These are phyloP conservation scores for Citrullus colocynthis DNA, from an alignment of 306 rosid species.

Conservation along the genomic window DNA sequence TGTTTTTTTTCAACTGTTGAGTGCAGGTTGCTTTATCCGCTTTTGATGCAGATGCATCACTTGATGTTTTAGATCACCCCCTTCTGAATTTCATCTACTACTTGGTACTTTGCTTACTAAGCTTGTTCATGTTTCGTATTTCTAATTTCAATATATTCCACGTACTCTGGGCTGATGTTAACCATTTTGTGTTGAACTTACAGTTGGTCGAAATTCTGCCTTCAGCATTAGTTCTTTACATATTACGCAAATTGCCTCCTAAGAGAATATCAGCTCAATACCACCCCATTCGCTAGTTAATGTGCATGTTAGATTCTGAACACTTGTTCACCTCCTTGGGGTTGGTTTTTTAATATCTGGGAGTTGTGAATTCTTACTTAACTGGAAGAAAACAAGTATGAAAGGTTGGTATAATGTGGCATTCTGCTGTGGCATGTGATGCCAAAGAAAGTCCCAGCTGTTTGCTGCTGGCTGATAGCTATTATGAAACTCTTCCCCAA, in stretches of 20 bases:
- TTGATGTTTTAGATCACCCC: constrained; percentile 63
- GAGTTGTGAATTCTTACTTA: background rate
- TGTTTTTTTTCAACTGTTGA: background rate
- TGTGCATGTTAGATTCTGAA: background rate
- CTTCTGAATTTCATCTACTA: constrained; percentile 64
- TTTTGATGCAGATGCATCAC: constrained; percentile 60
- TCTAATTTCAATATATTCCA: background rate
- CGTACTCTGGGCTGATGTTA: constrained; percentile 4
- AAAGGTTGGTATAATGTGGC: background rate
- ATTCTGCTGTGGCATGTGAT: background rate
- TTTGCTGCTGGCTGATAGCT: background rate
- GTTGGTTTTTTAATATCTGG: background rate
- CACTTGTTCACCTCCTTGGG: background rate
- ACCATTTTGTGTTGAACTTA: constrained; percentile 11
- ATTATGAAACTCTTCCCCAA: background rate
- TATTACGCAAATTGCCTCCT: constrained; percentile 86
- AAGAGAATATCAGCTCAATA: constrained; percentile 87
- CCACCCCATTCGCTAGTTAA: constrained; percentile 53
- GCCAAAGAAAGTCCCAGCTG: background rate
- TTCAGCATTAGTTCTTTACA: constrained; percentile 83
- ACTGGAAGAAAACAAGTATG: background rate
- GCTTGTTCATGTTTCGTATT: background rate
- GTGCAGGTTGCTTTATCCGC: constrained; percentile 73
- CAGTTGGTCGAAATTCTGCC: constrained; percentile 93
- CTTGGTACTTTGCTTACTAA: constrained; percentile 38